Evolutionary conservation across 1,139 yeast genomes (phyloP), one percentile per base, ranked within the genome.

Genomic region (Candida tropicalis): DNA sequence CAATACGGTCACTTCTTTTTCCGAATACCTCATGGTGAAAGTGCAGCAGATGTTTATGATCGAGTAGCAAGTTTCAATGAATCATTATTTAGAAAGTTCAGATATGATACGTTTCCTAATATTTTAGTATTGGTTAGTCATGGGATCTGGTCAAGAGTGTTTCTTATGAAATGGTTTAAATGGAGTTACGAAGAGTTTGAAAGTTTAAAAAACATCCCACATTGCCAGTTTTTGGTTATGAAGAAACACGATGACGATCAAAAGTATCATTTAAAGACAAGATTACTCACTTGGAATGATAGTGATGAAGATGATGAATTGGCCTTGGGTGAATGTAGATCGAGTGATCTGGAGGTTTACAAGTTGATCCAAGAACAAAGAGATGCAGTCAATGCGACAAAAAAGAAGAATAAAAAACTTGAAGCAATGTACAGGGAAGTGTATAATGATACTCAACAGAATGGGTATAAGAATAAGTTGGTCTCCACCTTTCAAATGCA

Each of bases 41-140:
- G 93, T 56, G 97, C 97, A 0, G 97, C 97, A 0, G 97, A 90
- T 62, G 97, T 90, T 3, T 90, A 83, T 63, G 97, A 90, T 61
- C 69, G 97, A 39, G 85, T 91, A 48, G 87, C 96, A 2, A 87
- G 95, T 28, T 90, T 90, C 62, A 89, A 89, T 59, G 97, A 89
- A 61, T 81, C 95, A 0, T 64, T 90, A 36, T 88, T 84, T 60
- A 73, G 97, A 34, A 95, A 87, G 58, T 90, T 90, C 58, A 80
- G 79, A 46, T 70, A 72, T 40, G 83, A 77, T 17, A 71, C 77
- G 54, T 86, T 85, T 61, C 91, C 95, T 9, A 73, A 77, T 40
- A 84, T 89, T 13, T 73, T 89, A 38, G 91, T 90, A 1, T 67
- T 90, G 40, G 97, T 90, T 28, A 85, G 96, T 2, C 97, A 90